Base-by-base conservation (phyloP, 768 basidiomycete genomes). In the Tulasnella sp. region DNA sequence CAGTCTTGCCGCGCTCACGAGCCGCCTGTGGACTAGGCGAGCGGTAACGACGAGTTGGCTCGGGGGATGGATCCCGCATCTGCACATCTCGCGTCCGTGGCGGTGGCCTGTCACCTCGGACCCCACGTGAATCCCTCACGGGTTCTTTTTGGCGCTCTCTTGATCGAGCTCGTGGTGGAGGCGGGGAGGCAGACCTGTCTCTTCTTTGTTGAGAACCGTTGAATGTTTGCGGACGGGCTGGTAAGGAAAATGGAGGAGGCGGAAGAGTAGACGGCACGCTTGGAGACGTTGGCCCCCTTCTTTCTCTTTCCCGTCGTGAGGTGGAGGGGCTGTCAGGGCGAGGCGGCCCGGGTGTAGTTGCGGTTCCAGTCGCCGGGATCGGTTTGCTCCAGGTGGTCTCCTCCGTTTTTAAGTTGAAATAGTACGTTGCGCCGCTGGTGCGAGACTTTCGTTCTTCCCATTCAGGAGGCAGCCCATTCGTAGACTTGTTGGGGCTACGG, bases 341-440 rank as follows among this genome's bases (percentile, higher is more conserved):
- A 64, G 34, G 1, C 0, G 37, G 31, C 41, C 24, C 50, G 20
- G 50, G 6, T 22, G 24, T 54, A 22, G 54, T 37, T 31, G 77
- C 2, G 11, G 60, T n/a, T 22, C 4, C 48, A 24, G 50, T 34
- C 2, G 44, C 40, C 34, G 41, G 3, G 20, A 34, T 34, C 9
- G 77, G 77, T 42, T 64, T 78, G 12, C 60, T 78, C 77, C 77
- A 78, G 31, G 77, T 78, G 9, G 77, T 54, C 42, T 78, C 40
- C 12, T 69, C 48, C 16, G 77, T 78, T 58, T 78, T 78, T 4
- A 34, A n/a, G 37, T 78, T 78, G 37, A 54, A 78, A 34, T 69
- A 78, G 77, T 78, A 78, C 18, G 40, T 44, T 24, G 2, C 2
- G 37, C 77, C 77, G 18, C 31, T 44, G 54, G 60, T 78, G 48